Evolutionary conservation across 2,329 filamentous ascomycete species (phyloP), one percentile per base, ranked within the genome.

Genomic region (Fusarium beomiforme): DNA sequence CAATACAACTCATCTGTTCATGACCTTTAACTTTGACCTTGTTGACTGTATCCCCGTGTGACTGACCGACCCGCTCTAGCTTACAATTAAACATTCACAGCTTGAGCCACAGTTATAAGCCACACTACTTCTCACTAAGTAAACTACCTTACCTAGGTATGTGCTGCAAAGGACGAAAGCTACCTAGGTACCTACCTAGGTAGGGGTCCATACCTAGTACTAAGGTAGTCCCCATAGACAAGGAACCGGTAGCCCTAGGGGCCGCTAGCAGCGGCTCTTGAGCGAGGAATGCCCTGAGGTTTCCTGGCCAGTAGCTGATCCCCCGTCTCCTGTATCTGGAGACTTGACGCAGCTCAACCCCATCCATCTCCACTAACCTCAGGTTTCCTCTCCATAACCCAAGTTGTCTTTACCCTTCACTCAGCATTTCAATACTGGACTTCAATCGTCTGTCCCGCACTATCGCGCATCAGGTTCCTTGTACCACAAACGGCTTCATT

Each of bases 281-380:
- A 54, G 44, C 24, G 49, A 71, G 65, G 69, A 71, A 72, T 71
- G 69, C 69, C 43, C 59, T 72, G 59, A 57, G 53, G 59, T 53
- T 42, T 17, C 69, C 69, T 61, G 55, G 54, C 64, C 59, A 69
- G 64, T 69, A 64, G 65, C 61, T 31, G 51, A 64, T 46, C 44
- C 29, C 46, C 65, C 50, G 44, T 47, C 51, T 69, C 54, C 66
- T 39, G 67, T 70, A 70, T 66, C 66, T 61, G 60, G 65, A 42
- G 62, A 59, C 68, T 64, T 71, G 64, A 71, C 36, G 63, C 69
- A 69, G 64, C 64, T 71, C 26, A 42, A 62, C 63, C 66, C 56
- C 39, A 57, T 39, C 50, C 44, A 65, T 65, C 64, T 67, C 61
- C 61, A 66, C 63, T 59, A 39, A 51, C 61, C 63, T 66, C 42